Evolutionary conservation across 306 rosid genomes (phyloP).

Genomic region (peach (Prunus persica)): DNA sequence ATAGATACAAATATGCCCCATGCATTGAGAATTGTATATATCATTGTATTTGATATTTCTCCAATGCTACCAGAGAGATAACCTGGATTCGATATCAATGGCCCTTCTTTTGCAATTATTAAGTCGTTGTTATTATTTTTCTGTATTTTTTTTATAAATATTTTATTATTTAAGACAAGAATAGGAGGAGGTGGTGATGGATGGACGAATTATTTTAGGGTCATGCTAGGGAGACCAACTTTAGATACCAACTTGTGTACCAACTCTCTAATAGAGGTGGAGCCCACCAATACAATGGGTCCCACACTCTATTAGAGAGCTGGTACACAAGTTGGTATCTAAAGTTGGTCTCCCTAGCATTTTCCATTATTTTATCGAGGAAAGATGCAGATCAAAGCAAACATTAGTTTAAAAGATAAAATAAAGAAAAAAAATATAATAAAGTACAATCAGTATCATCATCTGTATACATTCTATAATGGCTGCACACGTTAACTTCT

Average conservation of each 20-base stretch:
- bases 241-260: no score
- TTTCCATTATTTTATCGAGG: not conserved
- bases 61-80: not conserved
- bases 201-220: constrained; percentile 3
- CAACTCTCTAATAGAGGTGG: no score
- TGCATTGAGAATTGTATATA: constrained; percentile 8
- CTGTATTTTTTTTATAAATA: not conserved
- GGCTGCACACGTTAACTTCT: constrained; percentile 9
- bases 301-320: no score
- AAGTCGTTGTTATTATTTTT: not conserved
- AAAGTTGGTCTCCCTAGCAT: no score
- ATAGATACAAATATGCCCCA: constrained; percentile 1
- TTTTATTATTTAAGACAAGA: not conserved
- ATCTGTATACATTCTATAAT: not conserved
- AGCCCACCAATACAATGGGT: no score
- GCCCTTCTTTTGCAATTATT: not conserved
- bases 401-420: not conserved
- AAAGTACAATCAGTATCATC: constrained; percentile 5
- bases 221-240: no score
- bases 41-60: constrained; percentile 9
- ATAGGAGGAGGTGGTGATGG: not conserved
- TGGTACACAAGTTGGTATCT: no score
- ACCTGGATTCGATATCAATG: not conserved
- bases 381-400: constrained; percentile 14
- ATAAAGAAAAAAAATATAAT: not conserved